Conservation (phyloP, 495 filamentous ascomycete species). For the Aspergillus carlsbadensis region DNA sequence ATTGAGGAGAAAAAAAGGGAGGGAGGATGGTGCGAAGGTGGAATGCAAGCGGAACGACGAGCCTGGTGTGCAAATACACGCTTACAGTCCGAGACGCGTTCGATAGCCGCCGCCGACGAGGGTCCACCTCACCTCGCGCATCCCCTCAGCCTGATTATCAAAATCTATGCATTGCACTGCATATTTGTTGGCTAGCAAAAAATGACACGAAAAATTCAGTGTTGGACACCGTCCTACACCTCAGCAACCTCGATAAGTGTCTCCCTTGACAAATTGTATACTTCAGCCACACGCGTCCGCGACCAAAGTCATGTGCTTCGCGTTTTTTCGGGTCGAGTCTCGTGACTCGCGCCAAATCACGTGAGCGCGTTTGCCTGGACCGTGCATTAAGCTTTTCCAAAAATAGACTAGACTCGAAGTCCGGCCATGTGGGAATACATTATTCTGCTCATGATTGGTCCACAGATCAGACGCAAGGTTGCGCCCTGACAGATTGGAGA, state of each 20-base stretch:
- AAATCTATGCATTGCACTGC: constrained; percentile 18
- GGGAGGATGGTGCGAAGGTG: constrained; percentile 36
- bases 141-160: constrained; percentile 14
- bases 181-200: neutral
- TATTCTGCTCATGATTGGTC: constrained; percentile 16
- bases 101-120: constrained; percentile 46
- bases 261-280: neutral
- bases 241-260: neutral
- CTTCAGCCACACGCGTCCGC: constrained; percentile 19
- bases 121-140: constrained; percentile 35
- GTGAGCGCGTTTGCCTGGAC: constrained; percentile 11
- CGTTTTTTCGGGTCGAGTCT: constrained; percentile 22
- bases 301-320: constrained; percentile 19
- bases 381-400: constrained; percentile 11
- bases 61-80: constrained; percentile 48
- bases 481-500: too few relatives aligned
- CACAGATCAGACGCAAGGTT: too few relatives aligned
- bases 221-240: neutral
- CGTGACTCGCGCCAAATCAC: constrained; percentile 26
- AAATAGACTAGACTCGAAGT: constrained; percentile 6
- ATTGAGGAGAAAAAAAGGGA: constrained; percentile 33
- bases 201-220: neutral
- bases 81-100: constrained; percentile 51
- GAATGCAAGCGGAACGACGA: constrained; percentile 39
- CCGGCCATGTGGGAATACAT: constrained; percentile 1